These are phyloP conservation scores for Cyathus striatus DNA, from an alignment of 768 basidiomycete species.

Conservation along the genomic window DNA sequence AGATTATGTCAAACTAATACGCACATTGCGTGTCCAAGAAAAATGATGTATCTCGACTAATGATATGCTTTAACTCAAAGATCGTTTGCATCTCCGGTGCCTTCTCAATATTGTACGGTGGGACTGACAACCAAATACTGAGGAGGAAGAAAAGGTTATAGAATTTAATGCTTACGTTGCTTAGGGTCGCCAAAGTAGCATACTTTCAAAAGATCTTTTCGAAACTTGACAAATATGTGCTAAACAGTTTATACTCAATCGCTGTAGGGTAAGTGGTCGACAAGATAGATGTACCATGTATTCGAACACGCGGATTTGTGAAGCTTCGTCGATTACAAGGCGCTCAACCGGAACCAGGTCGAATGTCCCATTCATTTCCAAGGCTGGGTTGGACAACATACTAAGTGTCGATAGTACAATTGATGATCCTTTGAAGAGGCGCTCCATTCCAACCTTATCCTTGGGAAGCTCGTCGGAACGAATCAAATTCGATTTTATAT, in stretches of 20 bases:
- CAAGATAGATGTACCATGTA: slow-evolving; percentile 31
- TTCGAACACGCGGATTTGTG: slow-evolving; percentile 43
- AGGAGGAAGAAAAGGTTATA: not conserved
- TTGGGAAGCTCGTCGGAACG: slow-evolving; percentile 36
- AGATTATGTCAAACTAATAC: slow-evolving; percentile 1
- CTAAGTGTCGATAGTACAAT: slow-evolving; percentile 44
- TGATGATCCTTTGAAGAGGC: slow-evolving; percentile 19
- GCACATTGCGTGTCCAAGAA: slow-evolving; percentile 48
- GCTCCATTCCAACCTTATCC: slow-evolving; percentile 12
- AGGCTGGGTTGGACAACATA: slow-evolving; percentile 41
- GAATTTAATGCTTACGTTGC: slow-evolving; percentile 33
- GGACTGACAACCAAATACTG: slow-evolving; percentile 26
- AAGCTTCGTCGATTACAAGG: slow-evolving; percentile 54
- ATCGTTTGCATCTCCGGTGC: slow-evolving; percentile 34
- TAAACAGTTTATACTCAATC: slow-evolving; percentile 11
- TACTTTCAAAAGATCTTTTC: slow-evolving; percentile 30
- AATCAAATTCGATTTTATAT: slow-evolving; percentile 26
- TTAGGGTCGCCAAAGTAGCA: slow-evolving; percentile 53
- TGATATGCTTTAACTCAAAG: slow-evolving; percentile 39
- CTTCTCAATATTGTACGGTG: slow-evolving; percentile 43
- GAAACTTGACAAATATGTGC: slow-evolving; percentile 40
- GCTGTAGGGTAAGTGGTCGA: not conserved
- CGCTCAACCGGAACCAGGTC: slow-evolving; percentile 32
- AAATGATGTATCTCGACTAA: slow-evolving; percentile 10
- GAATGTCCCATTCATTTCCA: slow-evolving; percentile 29